Percentiles rank a stretch among this genome's conserved stretches.
Evolutionary conservation across 805 yeast species (phyloP).

Genomic region (Starmerella stellata): DNA sequence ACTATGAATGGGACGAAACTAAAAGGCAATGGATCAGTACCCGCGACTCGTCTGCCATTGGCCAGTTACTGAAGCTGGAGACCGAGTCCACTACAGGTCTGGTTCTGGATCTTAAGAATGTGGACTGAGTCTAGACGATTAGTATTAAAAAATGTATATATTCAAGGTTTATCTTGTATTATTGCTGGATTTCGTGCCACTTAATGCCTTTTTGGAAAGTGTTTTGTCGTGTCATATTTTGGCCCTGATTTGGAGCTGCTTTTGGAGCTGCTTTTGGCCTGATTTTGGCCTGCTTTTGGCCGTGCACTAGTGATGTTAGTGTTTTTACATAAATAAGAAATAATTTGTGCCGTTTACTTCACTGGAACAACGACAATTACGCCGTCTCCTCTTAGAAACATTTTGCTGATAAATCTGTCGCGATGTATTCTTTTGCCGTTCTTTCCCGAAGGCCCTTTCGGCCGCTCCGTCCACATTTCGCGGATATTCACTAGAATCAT

Average conservation of each 20-base stretch:
- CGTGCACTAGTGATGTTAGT: too few species aligned
- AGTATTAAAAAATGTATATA: too few species aligned
- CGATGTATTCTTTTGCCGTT: constrained; percentile 45
- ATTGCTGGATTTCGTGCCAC: too few species aligned
- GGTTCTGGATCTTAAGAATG: constrained; percentile 11
- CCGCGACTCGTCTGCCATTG: constrained; percentile 38
- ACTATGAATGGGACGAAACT: constrained; percentile 53
- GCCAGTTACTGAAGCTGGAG: constrained; percentile 36
- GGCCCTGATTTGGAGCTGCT: too few species aligned
- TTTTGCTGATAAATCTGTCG: constrained; percentile 69
- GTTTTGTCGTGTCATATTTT: too few species aligned
- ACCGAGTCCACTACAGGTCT: constrained; percentile 18
- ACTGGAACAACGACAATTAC: constrained; percentile 56
- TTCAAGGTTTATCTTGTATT: too few species aligned
- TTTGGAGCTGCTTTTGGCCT: too few species aligned
- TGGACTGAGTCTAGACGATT: background rate
- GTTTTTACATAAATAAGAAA: too few species aligned
- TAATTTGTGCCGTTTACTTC: too few species aligned
- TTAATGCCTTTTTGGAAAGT: too few species aligned
- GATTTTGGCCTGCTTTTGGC: too few species aligned
- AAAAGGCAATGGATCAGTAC: constrained; percentile 50
- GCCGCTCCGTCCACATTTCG: constrained; percentile 58
- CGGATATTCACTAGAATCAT: constrained; percentile 82
- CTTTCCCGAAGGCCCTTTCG: constrained; percentile 48
- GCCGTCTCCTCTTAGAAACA: constrained; percentile 90